A percentile compares a stretch with the other conserved stretches of the same genome.
Evolutionary conservation across 306 rosid species (phyloP).

Genomic region (Dalbergia cochinchinensis): DNA sequence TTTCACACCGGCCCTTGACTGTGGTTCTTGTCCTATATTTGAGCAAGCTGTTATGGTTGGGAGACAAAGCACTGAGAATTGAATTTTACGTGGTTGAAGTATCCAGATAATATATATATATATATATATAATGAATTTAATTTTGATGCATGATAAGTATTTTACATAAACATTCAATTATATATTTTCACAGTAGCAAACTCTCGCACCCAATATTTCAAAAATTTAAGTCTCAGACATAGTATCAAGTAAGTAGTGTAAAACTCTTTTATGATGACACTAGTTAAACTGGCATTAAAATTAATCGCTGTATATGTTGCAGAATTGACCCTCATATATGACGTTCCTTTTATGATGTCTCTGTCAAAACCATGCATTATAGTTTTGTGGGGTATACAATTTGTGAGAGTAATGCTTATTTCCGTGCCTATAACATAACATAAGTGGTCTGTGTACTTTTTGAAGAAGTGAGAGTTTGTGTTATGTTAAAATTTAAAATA

Average conservation of each 20-base stretch:
- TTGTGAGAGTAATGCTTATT: background rate
- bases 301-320: background rate
- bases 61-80: background rate
- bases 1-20: conserved; percentile 2
- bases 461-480: background rate
- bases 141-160: too few relatives aligned
- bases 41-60: background rate
- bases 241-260: too few relatives aligned
- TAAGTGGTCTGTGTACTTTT: background rate
- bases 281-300: too few relatives aligned
- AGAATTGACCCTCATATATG: background rate
- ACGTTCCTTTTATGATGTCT: conserved; percentile 7
- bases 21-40: conserved; percentile 1
- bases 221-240: too few relatives aligned
- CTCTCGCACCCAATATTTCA: too few relatives aligned
- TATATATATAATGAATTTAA: too few relatives aligned
- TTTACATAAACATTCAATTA: too few relatives aligned
- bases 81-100: background rate
- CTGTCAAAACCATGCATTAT: conserved; percentile 11
- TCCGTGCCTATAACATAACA: background rate
- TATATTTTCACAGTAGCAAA: too few relatives aligned
- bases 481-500: background rate
- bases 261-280: too few relatives aligned
- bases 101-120: background rate
- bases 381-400: background rate